Base-by-base conservation (phyloP, 208 protist genomes). In the Crithidia thermophila region DNA sequence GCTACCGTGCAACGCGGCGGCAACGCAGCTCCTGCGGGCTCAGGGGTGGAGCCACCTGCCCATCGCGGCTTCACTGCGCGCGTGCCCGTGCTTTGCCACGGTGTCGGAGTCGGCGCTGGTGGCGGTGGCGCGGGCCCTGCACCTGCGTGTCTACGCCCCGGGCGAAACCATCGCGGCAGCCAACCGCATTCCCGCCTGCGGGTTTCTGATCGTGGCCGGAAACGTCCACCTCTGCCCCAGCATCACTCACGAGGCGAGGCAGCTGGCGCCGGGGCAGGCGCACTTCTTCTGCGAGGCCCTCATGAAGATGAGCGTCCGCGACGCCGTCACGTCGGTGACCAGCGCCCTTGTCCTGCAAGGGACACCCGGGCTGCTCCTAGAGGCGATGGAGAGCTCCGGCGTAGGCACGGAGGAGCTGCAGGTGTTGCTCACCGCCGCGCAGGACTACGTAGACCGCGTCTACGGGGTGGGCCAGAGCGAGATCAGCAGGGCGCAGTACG, bases 271-370 rank as follows among this genome's bases (percentile, higher is more conserved):
- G 36, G 87, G 87, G 23, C 34, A 72, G 51, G 65, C 70, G 21
- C 42, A 71, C 23, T 85, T 64, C n/a, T 87, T 93, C 55, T 76
- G 72, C 43, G 87, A 93, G 45, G 67, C 66, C 51, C 56, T 90
- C 20, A 68, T 73, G 21, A 67, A 72, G n/a, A 72, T 77, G 59
- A 25, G 40, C 27, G 34, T 79, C 30, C 23, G 33, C 4, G 60
- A 79, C 34, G 46, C 74, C 6, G 46, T 89, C 20, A 53, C 74
- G 37, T 63, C 83, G 9, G 58, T 58, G 27, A 87, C 75, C 34
- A 82, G 73, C 39, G 53, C 61, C 33, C 31, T 88, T 30, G 61
- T 87, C 13, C 63, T 93, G 42, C 70, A 72, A 28, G 50, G 79
- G 27, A 57, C 75, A 4, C 81, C 72, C 36, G 64, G 33, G 18